Percentiles rank a stretch among this genome's conserved stretches.
Evolutionary conservation across 768 basidiomycete species (phyloP).

Genomic region (Boletus pseudopeckii): DNA sequence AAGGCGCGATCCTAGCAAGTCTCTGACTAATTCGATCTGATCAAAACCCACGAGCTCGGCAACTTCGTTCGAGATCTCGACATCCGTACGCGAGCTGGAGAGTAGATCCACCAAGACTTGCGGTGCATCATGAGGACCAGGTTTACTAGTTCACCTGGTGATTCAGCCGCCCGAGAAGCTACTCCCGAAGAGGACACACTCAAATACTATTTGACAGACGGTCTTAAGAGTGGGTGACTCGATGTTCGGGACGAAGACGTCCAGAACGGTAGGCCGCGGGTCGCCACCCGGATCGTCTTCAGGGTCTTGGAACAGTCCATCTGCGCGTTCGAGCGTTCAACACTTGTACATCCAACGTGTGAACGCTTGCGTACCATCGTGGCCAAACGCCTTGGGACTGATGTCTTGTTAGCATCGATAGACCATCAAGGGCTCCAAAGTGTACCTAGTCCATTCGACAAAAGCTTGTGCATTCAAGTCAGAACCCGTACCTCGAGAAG

Average conservation of each 20-base stretch:
- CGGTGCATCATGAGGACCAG: slow-evolving; percentile 4
- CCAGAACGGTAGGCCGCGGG: slow-evolving; percentile 33
- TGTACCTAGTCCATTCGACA: slow-evolving; percentile 27
- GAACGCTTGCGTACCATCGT: slow-evolving; percentile 15
- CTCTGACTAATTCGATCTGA: slow-evolving; percentile 71
- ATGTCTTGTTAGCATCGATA: slow-evolving; percentile 14
- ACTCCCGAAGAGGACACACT: slow-evolving; percentile 10
- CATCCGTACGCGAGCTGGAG: slow-evolving; percentile 50
- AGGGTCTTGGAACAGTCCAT: slow-evolving; percentile 1
- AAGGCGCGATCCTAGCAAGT: slow-evolving; percentile 59
- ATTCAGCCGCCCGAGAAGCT: not conserved
- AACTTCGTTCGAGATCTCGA: slow-evolving; percentile 74
- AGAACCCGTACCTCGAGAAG: slow-evolving; percentile 7
- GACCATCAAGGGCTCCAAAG: not conserved
- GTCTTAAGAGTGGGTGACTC: not conserved
- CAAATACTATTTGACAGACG: slow-evolving; percentile 11
- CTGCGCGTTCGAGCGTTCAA: slow-evolving; percentile 15
- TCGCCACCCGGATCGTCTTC: slow-evolving; percentile 17
- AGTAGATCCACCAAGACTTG: slow-evolving; percentile 37
- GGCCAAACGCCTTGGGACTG: slow-evolving; percentile 14
- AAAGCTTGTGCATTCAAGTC: slow-evolving; percentile 16
- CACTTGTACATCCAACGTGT: not conserved
- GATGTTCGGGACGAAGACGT: slow-evolving; percentile 21
- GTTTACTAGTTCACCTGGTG: slow-evolving; percentile 13
- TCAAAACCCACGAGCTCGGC: slow-evolving; percentile 83